Percentiles rank a stretch among this genome's conserved stretches.
phyloP scores from a whole-genome alignment of 352 stramenopile species.

The Globisporangium barbulae region DNA sequence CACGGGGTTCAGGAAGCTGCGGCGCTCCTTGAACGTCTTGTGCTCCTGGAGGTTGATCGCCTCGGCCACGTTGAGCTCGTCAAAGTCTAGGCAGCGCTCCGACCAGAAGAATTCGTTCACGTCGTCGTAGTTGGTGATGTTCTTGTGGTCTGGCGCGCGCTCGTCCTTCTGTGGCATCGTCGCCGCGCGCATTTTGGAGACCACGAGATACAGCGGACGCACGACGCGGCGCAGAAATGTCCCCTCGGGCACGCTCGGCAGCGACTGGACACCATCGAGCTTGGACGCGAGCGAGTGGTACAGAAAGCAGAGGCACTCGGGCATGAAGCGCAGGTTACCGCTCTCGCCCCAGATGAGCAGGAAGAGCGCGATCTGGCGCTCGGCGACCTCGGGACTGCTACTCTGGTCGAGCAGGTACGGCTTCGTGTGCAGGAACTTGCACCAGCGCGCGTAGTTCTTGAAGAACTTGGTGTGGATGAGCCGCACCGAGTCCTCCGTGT shows the following conservation, averaged over 20 bases:
- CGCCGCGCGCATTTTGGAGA: constrained; percentile 68
- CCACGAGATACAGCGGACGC: constrained; percentile 71
- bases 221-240: constrained; percentile 74
- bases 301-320: constrained; percentile 86
- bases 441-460: constrained; percentile 94
- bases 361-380: constrained; percentile 76
- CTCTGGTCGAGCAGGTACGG: constrained; percentile 71
- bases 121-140: constrained; percentile 90
- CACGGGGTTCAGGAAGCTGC: constrained; percentile 77
- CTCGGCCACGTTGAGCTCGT: constrained; percentile 77
- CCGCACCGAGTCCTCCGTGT: constrained; percentile 59
- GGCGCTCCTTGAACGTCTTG: constrained; percentile 87
- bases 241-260: constrained; percentile 60
- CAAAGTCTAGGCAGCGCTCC: constrained; percentile 69
- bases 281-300: constrained; percentile 82
- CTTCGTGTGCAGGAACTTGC: constrained; percentile 85
- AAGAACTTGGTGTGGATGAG: constrained; percentile 94
- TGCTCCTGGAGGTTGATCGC: constrained; percentile 60
- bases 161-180: constrained; percentile 18
- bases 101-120: constrained; percentile 91
- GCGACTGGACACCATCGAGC: constrained; percentile 51
- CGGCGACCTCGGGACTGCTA: constrained; percentile 22
- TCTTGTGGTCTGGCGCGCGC: constrained; percentile 66
- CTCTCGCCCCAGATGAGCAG: constrained; percentile 85
- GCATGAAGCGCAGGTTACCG: constrained; percentile 87